Evolutionary conservation across 2,329 filamentous ascomycete genomes (phyloP).

Genomic region (Teratosphaeriaceae sp.): DNA sequence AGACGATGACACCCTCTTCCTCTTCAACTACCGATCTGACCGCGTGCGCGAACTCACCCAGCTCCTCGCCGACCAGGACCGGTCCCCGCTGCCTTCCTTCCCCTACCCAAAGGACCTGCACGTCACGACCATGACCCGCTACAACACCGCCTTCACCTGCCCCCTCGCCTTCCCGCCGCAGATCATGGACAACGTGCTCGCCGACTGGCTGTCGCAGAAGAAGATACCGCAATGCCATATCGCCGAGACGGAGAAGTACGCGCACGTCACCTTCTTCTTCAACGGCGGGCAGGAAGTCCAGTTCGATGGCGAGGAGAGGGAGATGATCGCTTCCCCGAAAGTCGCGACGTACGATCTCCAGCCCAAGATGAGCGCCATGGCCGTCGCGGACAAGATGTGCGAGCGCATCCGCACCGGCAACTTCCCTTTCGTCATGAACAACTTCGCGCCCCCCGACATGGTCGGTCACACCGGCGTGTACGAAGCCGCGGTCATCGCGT

Average conservation of each 20-base stretch:
- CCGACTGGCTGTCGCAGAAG: conserved; percentile 91
- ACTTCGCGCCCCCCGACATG: conserved; percentile 99
- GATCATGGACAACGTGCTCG: conserved; percentile 95
- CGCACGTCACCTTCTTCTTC: conserved; percentile 99
- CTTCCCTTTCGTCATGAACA: conserved; percentile 99
- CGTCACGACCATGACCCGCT: conserved; percentile 96
- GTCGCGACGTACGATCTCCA: conserved; percentile 93
- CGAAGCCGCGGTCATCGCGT: conserved; percentile 81
- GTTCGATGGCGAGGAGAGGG: conserved; percentile 84
- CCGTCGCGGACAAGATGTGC: conserved; percentile 79
- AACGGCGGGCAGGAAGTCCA: conserved; percentile 97
- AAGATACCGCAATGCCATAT: conserved; percentile 88
- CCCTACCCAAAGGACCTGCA: conserved; percentile 81
- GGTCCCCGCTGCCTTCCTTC: conserved; percentile 85
- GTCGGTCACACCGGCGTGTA: conserved; percentile 98
- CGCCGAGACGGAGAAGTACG: conserved; percentile 98
- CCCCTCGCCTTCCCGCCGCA: conserved; percentile 89
- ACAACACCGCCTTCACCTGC: conserved; percentile 94
- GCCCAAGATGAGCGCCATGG: conserved; percentile 91
- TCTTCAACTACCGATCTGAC: conserved; percentile 99
- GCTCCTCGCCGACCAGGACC: conserved; percentile 85
- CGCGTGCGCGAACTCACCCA: conserved; percentile 95
- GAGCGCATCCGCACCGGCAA: conserved; percentile 79
- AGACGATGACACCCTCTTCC: conserved; percentile 92
- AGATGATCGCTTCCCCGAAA: conserved; percentile 91